Percentiles rank a stretch among this genome's conserved stretches.
phyloP scores from a whole-genome alignment of 2,329 filamentous ascomycete species.

The Penicillium crustosum region DNA sequence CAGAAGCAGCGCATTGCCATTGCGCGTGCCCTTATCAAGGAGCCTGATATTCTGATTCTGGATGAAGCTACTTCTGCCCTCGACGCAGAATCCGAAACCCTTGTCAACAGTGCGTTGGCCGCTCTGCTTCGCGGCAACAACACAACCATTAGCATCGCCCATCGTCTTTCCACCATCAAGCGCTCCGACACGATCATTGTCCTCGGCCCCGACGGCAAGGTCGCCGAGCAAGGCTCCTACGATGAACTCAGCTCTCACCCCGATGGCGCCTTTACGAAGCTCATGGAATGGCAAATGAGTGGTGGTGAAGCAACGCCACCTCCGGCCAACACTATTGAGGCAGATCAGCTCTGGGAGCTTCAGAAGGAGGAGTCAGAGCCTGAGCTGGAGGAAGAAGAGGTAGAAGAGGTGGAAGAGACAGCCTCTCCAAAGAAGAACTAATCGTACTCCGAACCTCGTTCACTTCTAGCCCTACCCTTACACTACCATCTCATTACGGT shows the following conservation, averaged over 20 bases:
- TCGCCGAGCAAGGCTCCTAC: conserved; percentile 89
- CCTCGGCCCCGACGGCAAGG: conserved; percentile 77
- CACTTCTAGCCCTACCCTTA: background rate
- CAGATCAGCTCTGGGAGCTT: conserved; percentile 54
- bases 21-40: conserved; percentile 87
- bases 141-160: conserved; percentile 96
- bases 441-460: background rate
- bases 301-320: conserved; percentile 62
- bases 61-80: conserved; percentile 95
- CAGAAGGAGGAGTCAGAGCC: conserved; percentile 40
- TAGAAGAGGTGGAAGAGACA: conserved; percentile 24
- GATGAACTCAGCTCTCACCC: conserved; percentile 69
- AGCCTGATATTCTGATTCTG: conserved; percentile 93
- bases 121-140: conserved; percentile 80
- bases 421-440: conserved; percentile 21
- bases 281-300: conserved; percentile 99
- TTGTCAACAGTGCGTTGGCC: conserved; percentile 87
- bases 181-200: conserved; percentile 93
- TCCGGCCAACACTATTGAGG: conserved; percentile 37
- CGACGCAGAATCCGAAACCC: conserved; percentile 93
- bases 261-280: conserved; percentile 82
- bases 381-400: conserved; percentile 34
- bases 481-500: background rate
- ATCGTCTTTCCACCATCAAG: conserved; percentile 94
- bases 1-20: conserved; percentile 99